Base-by-base conservation (phyloP, 306 rosid genomes). In the Cucumis cinereus region DNA sequence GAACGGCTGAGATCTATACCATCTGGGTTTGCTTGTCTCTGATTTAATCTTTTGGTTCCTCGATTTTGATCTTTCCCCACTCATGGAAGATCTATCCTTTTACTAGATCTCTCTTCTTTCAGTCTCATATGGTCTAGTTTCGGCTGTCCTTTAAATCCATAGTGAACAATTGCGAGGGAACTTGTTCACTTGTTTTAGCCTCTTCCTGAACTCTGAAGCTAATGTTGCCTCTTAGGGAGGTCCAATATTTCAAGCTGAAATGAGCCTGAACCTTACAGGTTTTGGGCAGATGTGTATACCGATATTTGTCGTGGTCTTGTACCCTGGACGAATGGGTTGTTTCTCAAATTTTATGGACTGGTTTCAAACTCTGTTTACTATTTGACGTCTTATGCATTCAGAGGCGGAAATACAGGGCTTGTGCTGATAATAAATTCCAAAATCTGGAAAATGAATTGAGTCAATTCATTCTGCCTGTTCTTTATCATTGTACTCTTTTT, bases 1-100 rank as follows among this genome's bases (percentile, higher is more conserved):
- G 40, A 82, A 73, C 52, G 63, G 49, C 62, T 87, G 88, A 87
- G 97, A 94, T 94, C 94, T 88, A 84, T 79, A 56, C 15, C 33
- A 77, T 79, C 10, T 60, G 49, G 22, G 77, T 53, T 74, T 82
- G 63, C 70, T 83, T 78, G 68, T 81, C 85, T 79, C 58, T 79
- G 79, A 82, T 73, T 85, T 77, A 72, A 73, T 74, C 16, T 75
- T 77, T 61, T 81, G 68, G 47, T 78, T 85, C 52, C 67, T 22
- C 19, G 54, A 33, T 8, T 71, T n/a, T 68, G 10, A 38, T 41
- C 57, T 79, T 19, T 62, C 61, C 83, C 75, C 79, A 63, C 61
- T 15, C 23, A 79, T 49, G 59, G 67, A 73, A 35, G 35, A 33
- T 81, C 55, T 38, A 60, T 61, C 30, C 26, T 66, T 30, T 43